Percentiles rank a stretch among this genome's conserved stretches.
Evolutionary conservation across 306 rosid species (phyloP).

Genomic region (Sicyos baderoa): DNA sequence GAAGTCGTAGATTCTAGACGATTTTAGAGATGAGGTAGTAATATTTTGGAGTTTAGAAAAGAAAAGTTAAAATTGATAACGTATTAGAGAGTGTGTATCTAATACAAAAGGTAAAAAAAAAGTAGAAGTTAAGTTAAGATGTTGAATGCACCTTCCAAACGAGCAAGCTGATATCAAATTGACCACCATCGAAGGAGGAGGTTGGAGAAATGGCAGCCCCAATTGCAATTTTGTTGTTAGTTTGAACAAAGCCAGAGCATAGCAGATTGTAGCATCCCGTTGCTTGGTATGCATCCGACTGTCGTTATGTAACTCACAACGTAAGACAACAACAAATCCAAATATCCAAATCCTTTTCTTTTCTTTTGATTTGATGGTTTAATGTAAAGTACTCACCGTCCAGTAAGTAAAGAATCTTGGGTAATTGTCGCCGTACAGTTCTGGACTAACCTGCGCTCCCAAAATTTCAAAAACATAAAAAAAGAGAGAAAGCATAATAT

Average conservation of each 20-base stretch:
- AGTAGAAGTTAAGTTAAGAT: too few relatives aligned
- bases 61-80: too few relatives aligned
- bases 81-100: too few relatives aligned
- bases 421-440: slow-evolving; percentile 25
- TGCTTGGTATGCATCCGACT: slow-evolving; percentile 26
- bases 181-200: slow-evolving; percentile 17
- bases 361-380: background rate
- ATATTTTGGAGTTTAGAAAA: too few relatives aligned
- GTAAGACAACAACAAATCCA: too few relatives aligned
- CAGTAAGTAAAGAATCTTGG: slow-evolving; percentile 27
- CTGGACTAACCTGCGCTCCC: slow-evolving; percentile 23
- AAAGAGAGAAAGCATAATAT: background rate
- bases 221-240: slow-evolving; percentile 20
- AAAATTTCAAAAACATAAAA: background rate
- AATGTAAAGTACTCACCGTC: slow-evolving; percentile 12
- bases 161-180: slow-evolving; percentile 19
- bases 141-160: slow-evolving; percentile 19
- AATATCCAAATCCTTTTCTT: background rate
- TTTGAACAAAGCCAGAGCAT: slow-evolving; percentile 24
- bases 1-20: too few relatives aligned
- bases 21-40: too few relatives aligned
- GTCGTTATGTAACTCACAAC: background rate
- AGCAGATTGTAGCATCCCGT: slow-evolving; percentile 25
- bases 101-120: too few relatives aligned
- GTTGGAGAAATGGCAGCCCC: slow-evolving; percentile 22